phyloP scores from a whole-genome alignment of 2,329 filamentous ascomycete species.

The Bimuria novae-zelandiae region DNA sequence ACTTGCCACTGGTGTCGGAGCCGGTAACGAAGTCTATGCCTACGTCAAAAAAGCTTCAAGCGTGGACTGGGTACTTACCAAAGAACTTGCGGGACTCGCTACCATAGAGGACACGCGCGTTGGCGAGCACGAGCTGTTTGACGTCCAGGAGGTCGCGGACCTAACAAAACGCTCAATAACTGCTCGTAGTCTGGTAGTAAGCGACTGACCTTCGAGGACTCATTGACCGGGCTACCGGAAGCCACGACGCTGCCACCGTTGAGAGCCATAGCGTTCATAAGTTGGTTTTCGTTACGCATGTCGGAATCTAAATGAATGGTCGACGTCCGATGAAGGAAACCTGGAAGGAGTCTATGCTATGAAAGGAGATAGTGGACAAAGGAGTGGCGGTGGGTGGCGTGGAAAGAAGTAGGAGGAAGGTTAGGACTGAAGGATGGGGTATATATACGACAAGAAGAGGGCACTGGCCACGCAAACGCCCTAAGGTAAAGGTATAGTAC shows the following conservation, averaged over 20 bases:
- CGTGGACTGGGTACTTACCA: constrained; percentile 8
- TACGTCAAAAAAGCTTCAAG: constrained; percentile 3
- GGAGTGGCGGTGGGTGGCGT: neutral
- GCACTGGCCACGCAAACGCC: neutral
- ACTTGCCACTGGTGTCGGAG: constrained; percentile 56
- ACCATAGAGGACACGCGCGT: constrained; percentile 36
- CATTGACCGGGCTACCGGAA: constrained; percentile 3
- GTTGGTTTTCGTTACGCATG: constrained; percentile 5
- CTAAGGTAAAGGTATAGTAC: neutral
- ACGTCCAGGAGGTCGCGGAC: constrained; percentile 52
- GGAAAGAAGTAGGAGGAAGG: neutral
- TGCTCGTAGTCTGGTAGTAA: neutral
- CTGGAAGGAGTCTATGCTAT: neutral
- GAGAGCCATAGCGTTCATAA: constrained; percentile 6
- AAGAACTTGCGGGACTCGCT: constrained; percentile 31
- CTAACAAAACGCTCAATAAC: constrained; percentile 32
- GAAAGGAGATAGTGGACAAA: neutral
- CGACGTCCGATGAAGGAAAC: neutral
- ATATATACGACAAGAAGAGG: neutral
- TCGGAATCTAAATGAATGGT: neutral
- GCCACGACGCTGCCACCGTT: neutral
- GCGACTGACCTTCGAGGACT: constrained; percentile 9
- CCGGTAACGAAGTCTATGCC: constrained; percentile 23
- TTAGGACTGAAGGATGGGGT: neutral
- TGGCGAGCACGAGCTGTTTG: constrained; percentile 21